Percentiles rank a stretch among this genome's conserved stretches.
Conservation (phyloP, 768 basidiomycete genomes). For the Auriculariales sp. region DNA sequence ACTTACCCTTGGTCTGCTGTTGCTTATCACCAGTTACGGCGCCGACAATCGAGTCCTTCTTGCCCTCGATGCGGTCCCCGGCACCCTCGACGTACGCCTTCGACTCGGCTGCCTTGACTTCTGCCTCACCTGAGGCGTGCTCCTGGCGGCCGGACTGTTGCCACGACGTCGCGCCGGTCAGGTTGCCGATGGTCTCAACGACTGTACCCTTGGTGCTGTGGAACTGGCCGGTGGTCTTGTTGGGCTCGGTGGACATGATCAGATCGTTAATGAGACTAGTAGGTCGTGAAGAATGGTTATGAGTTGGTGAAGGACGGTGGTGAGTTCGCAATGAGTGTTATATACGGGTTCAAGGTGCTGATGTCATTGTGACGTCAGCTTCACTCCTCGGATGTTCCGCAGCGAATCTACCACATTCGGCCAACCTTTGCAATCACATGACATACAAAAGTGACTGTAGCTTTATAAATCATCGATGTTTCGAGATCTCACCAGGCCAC, state of each 20-base stretch:
- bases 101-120: conserved; percentile 11
- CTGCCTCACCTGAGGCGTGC: conserved; percentile 11
- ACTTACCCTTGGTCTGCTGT: conserved; percentile 5
- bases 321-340: too few species aligned
- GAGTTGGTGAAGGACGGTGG: too few species aligned
- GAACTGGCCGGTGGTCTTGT: conserved; percentile 28
- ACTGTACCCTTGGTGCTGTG: conserved; percentile 27
- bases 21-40: conserved; percentile 10
- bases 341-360: too few species aligned
- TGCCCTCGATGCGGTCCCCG: conserved; percentile 8
- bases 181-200: conserved; percentile 7
- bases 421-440: too few species aligned
- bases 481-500: too few species aligned
- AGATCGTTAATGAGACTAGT: too few species aligned
- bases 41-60: conserved; percentile 9
- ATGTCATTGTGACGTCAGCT: too few species aligned
- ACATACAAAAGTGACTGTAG: too few species aligned
- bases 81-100: conserved; percentile 4
- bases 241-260: conserved; percentile 13
- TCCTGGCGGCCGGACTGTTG: conserved; percentile 6
- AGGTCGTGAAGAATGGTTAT: too few species aligned
- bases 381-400: too few species aligned
- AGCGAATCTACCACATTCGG: too few species aligned
- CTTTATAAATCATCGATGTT: too few species aligned
- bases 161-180: conserved; percentile 5